These are phyloP conservation scores for Claviceps fusiformis DNA, from an alignment of 2,329 filamentous ascomycete species.

Conservation along the genomic window DNA sequence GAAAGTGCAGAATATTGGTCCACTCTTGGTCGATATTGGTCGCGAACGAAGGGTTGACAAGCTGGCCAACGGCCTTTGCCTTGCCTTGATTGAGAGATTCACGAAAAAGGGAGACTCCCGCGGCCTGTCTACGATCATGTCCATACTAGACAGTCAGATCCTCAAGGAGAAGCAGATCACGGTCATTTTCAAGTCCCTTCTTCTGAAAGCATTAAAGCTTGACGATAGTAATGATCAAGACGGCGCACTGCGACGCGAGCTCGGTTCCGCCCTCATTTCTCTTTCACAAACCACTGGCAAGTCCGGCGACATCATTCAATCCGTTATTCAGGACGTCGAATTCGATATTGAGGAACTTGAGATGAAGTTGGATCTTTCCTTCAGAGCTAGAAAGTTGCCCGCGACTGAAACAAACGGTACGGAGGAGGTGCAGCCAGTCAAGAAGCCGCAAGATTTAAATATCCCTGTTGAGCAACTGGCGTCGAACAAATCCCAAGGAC, in stretches of 20 bases:
- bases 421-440: constrained; percentile 12
- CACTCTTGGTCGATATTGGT: constrained; percentile 46
- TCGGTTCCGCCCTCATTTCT: constrained; percentile 53
- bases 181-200: constrained; percentile 52
- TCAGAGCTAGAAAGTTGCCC: constrained; percentile 43
- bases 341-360: constrained; percentile 65
- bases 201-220: constrained; percentile 46
- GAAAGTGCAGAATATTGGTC: constrained; percentile 46
- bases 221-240: constrained; percentile 40
- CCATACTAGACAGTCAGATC: constrained; percentile 44
- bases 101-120: constrained; percentile 44
- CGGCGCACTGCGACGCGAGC: constrained; percentile 43
- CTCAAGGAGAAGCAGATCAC: constrained; percentile 49
- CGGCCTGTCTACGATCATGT: constrained; percentile 45
- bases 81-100: constrained; percentile 50
- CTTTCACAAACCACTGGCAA: constrained; percentile 47
- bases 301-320: constrained; percentile 49
- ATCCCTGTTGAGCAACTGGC: constrained; percentile 26
- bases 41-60: constrained; percentile 55
- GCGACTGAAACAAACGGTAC: constrained; percentile 34
- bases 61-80: constrained; percentile 56
- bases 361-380: constrained; percentile 56
- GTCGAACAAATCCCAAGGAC: constrained; percentile 18
- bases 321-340: constrained; percentile 51
- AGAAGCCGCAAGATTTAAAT: constrained; percentile 24